phyloP scores from a whole-genome alignment of 1,284 basidiomycete species.

The Kalmanozyma brasiliensis region DNA sequence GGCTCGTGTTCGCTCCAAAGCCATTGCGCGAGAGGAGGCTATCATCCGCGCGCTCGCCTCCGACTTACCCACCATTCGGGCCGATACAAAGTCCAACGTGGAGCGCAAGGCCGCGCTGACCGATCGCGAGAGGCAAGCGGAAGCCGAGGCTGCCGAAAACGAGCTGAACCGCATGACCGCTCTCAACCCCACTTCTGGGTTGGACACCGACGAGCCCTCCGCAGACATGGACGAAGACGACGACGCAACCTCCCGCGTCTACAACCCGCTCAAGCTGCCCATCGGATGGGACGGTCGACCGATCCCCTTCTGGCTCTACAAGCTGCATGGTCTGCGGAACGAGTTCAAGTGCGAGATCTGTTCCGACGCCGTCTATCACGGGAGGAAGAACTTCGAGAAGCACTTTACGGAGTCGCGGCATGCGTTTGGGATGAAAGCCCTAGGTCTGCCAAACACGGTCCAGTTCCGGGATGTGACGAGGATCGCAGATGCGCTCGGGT shows the following conservation, averaged over 20 bases:
- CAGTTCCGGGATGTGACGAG: constrained; percentile 99
- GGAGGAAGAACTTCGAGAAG: constrained; percentile 89
- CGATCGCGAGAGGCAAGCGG: constrained; percentile 92
- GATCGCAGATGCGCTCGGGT: constrained; percentile 91
- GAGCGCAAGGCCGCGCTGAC: constrained; percentile 96
- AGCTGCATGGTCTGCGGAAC: constrained; percentile 94
- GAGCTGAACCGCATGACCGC: constrained; percentile 47
- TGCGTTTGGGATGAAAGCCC: constrained; percentile 96
- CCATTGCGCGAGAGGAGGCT: constrained; percentile 56
- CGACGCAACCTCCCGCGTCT: constrained; percentile 81
- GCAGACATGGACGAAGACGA: constrained; percentile 48
- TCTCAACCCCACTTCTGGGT: constrained; percentile 27
- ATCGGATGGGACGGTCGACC: constrained; percentile 98
- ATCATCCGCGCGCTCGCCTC: constrained; percentile 42
- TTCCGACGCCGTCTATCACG: constrained; percentile 78
- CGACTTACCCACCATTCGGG: constrained; percentile 41
- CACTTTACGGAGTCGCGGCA: constrained; percentile 95
- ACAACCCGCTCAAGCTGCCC: constrained; percentile 96
- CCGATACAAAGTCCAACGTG: constrained; percentile 86
- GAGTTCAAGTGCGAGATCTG: constrained; percentile 99
- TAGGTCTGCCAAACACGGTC: constrained; percentile 96
- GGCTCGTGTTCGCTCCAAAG: constrained; percentile 39
- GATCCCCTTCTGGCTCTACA: constrained; percentile 98
- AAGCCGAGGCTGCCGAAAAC: constrained; percentile 75
- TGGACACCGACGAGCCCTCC: constrained; percentile 18